Evolutionary conservation across 176 grass and related monocot species (phyloP).

Genomic region (Puya raimondii): DNA sequence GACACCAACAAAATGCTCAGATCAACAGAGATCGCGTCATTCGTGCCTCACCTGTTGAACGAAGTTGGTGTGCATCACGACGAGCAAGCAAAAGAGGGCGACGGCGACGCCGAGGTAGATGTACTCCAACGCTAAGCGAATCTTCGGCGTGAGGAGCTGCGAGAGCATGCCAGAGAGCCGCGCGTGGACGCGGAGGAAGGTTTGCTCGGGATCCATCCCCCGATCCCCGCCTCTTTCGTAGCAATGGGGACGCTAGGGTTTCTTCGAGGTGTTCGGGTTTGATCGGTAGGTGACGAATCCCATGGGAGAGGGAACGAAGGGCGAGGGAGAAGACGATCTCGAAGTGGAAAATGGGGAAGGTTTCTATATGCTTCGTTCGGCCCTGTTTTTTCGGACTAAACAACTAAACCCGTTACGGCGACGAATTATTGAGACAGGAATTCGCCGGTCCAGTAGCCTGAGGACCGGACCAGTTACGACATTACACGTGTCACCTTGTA

Average conservation of each 20-base stretch:
- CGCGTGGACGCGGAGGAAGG: conserved; percentile 91
- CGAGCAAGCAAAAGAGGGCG: conserved; percentile 82
- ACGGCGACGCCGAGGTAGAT: conserved; percentile 67
- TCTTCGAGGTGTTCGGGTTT: background rate
- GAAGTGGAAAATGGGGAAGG: too few relatives aligned
- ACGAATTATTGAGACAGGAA: too few relatives aligned
- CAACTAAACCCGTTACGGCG: too few relatives aligned
- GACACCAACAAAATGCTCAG: background rate
- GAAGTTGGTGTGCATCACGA: conserved; percentile 99
- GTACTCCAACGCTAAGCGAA: conserved; percentile 87
- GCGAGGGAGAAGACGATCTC: too few relatives aligned
- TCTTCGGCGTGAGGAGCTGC: conserved; percentile 89
- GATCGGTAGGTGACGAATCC: background rate
- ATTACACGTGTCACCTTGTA: too few relatives aligned
- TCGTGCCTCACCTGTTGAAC: conserved; percentile 73
- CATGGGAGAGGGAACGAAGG: background rate
- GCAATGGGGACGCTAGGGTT: background rate
- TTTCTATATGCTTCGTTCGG: too few relatives aligned
- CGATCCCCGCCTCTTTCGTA: background rate
- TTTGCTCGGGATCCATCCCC: conserved; percentile 97
- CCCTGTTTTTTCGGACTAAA: too few relatives aligned
- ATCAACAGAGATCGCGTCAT: background rate
- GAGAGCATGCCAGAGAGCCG: conserved; percentile 93
- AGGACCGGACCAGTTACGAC: too few relatives aligned
- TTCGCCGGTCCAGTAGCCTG: too few relatives aligned